These are phyloP conservation scores for Polysphondylium violaceum DNA, from an alignment of 78 protist species.

Conservation along the genomic window DNA sequence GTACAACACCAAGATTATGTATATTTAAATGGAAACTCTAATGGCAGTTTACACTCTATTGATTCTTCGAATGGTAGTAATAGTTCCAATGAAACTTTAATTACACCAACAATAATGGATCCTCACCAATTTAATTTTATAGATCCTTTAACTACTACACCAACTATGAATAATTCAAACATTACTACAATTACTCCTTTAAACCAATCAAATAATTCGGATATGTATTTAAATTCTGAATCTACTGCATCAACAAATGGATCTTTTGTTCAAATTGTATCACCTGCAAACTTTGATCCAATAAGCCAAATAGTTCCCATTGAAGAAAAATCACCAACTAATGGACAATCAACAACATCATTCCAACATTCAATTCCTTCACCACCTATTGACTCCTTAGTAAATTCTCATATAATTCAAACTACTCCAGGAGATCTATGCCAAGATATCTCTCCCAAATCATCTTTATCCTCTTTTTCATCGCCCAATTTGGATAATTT, in stretches of 20 bases:
- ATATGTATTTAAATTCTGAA: not conserved
- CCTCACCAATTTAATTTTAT: too few relatives aligned
- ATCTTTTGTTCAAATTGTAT: not conserved
- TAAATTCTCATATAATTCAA: not conserved
- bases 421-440: not conserved
- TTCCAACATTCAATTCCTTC: not conserved
- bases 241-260: not conserved
- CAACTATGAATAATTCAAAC: not conserved
- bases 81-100: too few relatives aligned
- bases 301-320: not conserved
- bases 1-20: not conserved
- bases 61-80: not conserved
- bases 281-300: not conserved
- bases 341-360: not conserved
- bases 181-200: too few relatives aligned
- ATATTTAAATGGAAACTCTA: not conserved
- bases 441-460: not conserved
- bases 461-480: not conserved
- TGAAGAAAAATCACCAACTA: not conserved
- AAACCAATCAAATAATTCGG: too few relatives aligned
- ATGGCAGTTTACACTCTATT: not conserved
- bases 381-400: not conserved
- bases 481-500: not conserved
- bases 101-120: not conserved
- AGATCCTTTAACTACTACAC: not conserved